These are phyloP conservation scores for Daldinia loculata DNA, from an alignment of 495 filamentous ascomycete genomes.

Conservation along the genomic window DNA sequence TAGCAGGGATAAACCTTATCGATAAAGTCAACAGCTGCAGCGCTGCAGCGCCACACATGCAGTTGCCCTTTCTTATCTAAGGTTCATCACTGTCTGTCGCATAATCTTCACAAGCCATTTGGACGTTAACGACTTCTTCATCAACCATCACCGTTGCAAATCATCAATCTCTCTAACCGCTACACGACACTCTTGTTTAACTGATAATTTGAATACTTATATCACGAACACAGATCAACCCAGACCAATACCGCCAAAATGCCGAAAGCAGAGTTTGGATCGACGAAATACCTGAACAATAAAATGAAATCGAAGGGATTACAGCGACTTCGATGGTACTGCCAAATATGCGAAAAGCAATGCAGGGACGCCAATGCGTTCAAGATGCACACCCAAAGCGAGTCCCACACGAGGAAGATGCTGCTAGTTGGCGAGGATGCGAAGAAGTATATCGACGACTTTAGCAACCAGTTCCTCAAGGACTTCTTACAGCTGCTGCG, in stretches of 20 bases:
- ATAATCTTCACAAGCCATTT: no score
- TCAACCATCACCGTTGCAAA: constrained; percentile 13
- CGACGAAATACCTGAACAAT: constrained; percentile 85
- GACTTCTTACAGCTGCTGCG: constrained; percentile 80
- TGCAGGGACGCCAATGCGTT: constrained; percentile 77
- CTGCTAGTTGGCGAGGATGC: constrained; percentile 84
- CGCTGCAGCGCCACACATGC: constrained; percentile 22
- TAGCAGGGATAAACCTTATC: neutral
- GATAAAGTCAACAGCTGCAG: constrained; percentile 1
- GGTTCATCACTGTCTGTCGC: neutral
- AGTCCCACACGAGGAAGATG: constrained; percentile 86
- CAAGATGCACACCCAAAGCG: constrained; percentile 81
- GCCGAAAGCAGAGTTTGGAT: constrained; percentile 91
- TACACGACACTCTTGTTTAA: neutral
- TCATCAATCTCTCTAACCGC: neutral
- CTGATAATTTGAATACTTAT: neutral
- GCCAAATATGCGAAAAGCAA: constrained; percentile 71
- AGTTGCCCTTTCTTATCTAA: neutral
- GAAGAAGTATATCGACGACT: constrained; percentile 79
- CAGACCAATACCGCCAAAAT: constrained; percentile 61
- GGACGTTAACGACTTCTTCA: no score
- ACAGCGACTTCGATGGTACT: constrained; percentile 87
- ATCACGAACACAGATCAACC: neutral
- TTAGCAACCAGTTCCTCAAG: constrained; percentile 75
- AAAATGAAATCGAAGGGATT: constrained; percentile 90